These are phyloP conservation scores for Chlorella sp. DNA, from an alignment of 139 green algal species.

Conservation along the genomic window DNA sequence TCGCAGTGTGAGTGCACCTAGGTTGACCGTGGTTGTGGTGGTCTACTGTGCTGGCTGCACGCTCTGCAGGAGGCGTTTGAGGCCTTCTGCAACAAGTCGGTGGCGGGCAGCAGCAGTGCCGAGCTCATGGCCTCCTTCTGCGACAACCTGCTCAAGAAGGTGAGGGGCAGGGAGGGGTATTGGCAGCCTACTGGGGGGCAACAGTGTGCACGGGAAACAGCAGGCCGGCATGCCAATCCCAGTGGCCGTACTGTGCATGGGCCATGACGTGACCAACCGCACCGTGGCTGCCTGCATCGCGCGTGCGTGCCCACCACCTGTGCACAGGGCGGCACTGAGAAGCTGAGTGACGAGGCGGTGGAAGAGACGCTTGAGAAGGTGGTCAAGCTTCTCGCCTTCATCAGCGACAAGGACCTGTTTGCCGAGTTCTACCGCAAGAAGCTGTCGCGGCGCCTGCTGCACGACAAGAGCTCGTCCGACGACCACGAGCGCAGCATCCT, in stretches of 20 bases:
- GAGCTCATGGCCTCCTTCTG: slow-evolving; percentile 98
- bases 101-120: slow-evolving; percentile 73
- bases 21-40: no score
- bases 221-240: no score
- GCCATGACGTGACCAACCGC: no score
- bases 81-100: slow-evolving; percentile 95
- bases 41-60: no score
- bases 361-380: slow-evolving; percentile 96
- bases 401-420: slow-evolving; percentile 57
- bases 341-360: slow-evolving; percentile 89
- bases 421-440: slow-evolving; percentile 97
- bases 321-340: slow-evolving; percentile 77
- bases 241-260: no score
- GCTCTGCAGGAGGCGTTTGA: slow-evolving; percentile 97
- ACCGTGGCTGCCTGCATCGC: no score
- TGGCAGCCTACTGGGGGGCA: background rate
- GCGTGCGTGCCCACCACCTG: no score
- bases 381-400: slow-evolving; percentile 95
- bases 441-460: slow-evolving; percentile 73
- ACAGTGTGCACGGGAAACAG: no score
- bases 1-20: no score
- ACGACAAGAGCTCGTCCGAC: slow-evolving; percentile 78
- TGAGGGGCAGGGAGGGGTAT: slow-evolving; percentile 10
- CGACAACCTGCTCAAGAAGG: slow-evolving; percentile 96
- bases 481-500: slow-evolving; percentile 95